Percentiles rank a stretch among this genome's conserved stretches.
phyloP scores from a whole-genome alignment of 2,329 filamentous ascomycete species.

The Colletotrichum filicis region DNA sequence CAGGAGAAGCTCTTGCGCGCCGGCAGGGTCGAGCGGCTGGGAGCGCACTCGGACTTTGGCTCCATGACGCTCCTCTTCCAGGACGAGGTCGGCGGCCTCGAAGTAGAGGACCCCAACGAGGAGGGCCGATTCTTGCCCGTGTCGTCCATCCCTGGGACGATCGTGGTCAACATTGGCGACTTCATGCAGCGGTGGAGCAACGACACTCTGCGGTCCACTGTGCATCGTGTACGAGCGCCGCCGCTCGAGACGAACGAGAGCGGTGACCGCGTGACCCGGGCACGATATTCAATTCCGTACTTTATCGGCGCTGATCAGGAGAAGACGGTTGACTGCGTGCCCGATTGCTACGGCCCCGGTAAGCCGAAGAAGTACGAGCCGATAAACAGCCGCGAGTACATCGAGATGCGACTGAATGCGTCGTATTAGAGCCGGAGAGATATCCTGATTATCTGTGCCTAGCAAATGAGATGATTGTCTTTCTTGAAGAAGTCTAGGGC shows the following conservation, averaged over 20 bases:
- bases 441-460: not conserved
- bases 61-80: slow-evolving; percentile 60
- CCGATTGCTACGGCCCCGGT: slow-evolving; percentile 53
- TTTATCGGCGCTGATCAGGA: slow-evolving; percentile 64
- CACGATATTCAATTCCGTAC: slow-evolving; percentile 70
- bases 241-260: slow-evolving; percentile 35
- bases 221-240: slow-evolving; percentile 41
- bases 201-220: slow-evolving; percentile 45
- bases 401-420: slow-evolving; percentile 41
- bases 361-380: slow-evolving; percentile 62
- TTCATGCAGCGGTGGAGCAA: slow-evolving; percentile 53
- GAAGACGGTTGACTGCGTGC: slow-evolving; percentile 62
- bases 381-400: slow-evolving; percentile 42
- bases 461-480: no score
- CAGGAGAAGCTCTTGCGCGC: slow-evolving; percentile 42
- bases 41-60: slow-evolving; percentile 48
- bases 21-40: slow-evolving; percentile 31
- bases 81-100: slow-evolving; percentile 55
- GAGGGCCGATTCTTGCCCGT: slow-evolving; percentile 46
- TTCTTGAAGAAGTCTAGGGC: not conserved
- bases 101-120: slow-evolving; percentile 53
- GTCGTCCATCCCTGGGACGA: slow-evolving; percentile 44
- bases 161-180: slow-evolving; percentile 53
- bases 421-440: slow-evolving; percentile 22
- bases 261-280: slow-evolving; percentile 54